Percentiles rank a stretch among this genome's conserved stretches.
These are phyloP conservation scores for Nepenthes gracilis DNA, from an alignment of 148 eudicot genomes.

Conservation along the genomic window DNA sequence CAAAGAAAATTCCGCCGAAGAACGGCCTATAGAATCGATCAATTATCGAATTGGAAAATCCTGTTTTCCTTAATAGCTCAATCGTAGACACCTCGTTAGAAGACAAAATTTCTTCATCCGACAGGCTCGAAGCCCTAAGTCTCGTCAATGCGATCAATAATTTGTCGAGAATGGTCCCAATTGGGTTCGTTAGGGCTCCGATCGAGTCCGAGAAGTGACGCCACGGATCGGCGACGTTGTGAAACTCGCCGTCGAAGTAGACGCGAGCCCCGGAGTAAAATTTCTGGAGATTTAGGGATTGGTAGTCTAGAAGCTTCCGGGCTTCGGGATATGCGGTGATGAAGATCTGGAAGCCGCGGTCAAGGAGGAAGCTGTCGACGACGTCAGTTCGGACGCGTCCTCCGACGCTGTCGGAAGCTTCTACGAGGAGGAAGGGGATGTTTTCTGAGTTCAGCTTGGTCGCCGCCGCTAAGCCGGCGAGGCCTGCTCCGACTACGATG, in stretches of 20 bases:
- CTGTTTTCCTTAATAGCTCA: constrained; percentile 34
- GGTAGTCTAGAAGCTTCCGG: constrained; percentile 45
- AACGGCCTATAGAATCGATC: constrained; percentile 84
- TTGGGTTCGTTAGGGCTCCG: constrained; percentile 42
- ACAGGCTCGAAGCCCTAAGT: constrained; percentile 36
- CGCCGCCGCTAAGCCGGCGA: constrained; percentile 86
- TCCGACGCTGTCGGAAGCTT: constrained; percentile 72
- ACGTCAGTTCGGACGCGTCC: constrained; percentile 89
- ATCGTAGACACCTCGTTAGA: constrained; percentile 39
- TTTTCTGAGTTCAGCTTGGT: constrained; percentile 34
- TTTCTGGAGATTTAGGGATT: constrained; percentile 41
- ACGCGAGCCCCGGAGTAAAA: constrained; percentile 87
- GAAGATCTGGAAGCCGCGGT: constrained; percentile 97
- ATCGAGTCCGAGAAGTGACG: constrained; percentile 62
- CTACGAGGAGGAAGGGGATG: constrained; percentile 69
- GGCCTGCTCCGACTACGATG: constrained; percentile 79
- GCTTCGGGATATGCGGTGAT: constrained; percentile 94
- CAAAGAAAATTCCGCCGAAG: constrained; percentile 93
- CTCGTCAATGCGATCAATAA: constrained; percentile 41
- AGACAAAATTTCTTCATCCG: constrained; percentile 40
- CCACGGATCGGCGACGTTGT: constrained; percentile 73
- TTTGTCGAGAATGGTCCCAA: constrained; percentile 67
- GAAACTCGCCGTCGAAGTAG: constrained; percentile 42
- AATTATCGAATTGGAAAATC: constrained; percentile 52
- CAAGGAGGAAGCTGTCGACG: constrained; percentile 80